Base-by-base conservation (phyloP, 176 grass and related monocot species). In the Typha latifolia region DNA sequence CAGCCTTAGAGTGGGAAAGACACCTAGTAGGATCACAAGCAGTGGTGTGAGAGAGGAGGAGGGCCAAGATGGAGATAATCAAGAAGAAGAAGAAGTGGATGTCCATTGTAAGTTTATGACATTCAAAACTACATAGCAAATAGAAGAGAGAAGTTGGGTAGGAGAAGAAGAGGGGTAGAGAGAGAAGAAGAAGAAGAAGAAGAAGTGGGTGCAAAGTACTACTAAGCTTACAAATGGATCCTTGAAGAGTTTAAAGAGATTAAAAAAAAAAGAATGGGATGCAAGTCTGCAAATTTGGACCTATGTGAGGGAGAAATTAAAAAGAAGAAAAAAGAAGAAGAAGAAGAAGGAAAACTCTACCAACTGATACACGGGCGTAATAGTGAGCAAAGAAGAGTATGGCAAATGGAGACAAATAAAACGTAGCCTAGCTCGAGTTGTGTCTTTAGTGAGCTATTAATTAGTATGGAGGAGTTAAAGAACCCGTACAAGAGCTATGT, bases 21-120 rank as follows among this genome's bases (percentile, higher is more conserved):
- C 90, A 89, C 80, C 90, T 82, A 49, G 49, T 77, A 71, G 73
- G 81, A 12, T 75, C 49, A 10, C 49, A 59, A 48, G 80, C 22
- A 14, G 9, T 43, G 23, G 66, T 0, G 0, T 22, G 26, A 55
- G 31, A 73, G 11, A 53, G 23, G 12, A 53, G 49, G 22, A 51
- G 0, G 15, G 4, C 0, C 13, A 31, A 55, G 49, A 32, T 19
- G 5, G 20, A 59, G 18, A 59, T n/a, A 21, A 16, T 7, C 51
- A 49, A 74, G 20, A 21, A 34, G 43, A 51, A 63, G 78, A 67
- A 27, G 27, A 12, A 61, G 51, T 20, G 63, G 55, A 24, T 63
- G 14, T 52, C 53, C 53, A 59, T 57, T 59, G 16, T 18, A 19
- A 59, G 14, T 19, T 55, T 55, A 16, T 7, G 5, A 55, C 51